These are phyloP conservation scores for apple (Malus domestica) DNA, from an alignment of 306 rosid species.

Conservation along the genomic window ASM211411v1 NC_041802.1:17562501-17563000, in stretches of 20 bases:
- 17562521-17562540: rapidly evolving
- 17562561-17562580: too few species aligned
- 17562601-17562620: too few species aligned
- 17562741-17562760: neutral
- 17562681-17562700: neutral
- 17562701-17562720: neutral
- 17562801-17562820: neutral
- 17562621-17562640: too few species aligned
- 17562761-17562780: neutral
- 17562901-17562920: neutral
- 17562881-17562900: neutral
- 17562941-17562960: neutral
- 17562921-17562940: too few species aligned
- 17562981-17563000: neutral
- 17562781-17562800: neutral
- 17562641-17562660: too few species aligned
- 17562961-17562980: neutral
- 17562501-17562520: too few species aligned
- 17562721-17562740: neutral
- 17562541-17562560: too few species aligned
- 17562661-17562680: neutral
- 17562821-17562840: neutral
- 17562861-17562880: neutral
- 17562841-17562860: neutral
- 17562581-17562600: too few species aligned